Base-by-base conservation (phyloP, 1,284 basidiomycete species). In the Pseudozyma thailandica region DNA sequence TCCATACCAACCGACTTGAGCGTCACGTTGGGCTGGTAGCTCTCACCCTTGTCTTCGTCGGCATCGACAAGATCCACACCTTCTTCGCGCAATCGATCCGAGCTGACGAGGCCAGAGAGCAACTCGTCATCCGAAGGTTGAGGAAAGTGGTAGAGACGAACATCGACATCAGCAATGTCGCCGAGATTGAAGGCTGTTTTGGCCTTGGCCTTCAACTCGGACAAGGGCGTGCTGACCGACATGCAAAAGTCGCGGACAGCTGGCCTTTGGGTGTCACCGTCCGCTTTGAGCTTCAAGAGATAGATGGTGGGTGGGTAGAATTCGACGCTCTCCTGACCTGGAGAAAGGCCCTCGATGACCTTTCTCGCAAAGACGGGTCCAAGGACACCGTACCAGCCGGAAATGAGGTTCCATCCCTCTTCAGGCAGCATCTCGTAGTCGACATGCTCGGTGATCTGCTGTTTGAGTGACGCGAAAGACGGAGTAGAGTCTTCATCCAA, bases 391-490 rank as follows among this genome's bases (percentile, higher is more conserved):
- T 93, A 94, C 90, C 91, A 92, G 44, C 85, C 73, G 2, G 86
- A 83, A 35, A 97, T 87, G 21, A 87, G 85, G 21, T 86, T 80
- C 93, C 92, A 96, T 6, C 89, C 89, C 25, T 87, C 85, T 53
- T 86, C 85, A 0, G 92, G 91, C 4, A 97, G 85, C 76, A 89
- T 91, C 78, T 92, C 90, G 57, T 91, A 89, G 79, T 96, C 90
- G 23, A 90, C 85, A 26, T 88, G 88, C 78, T 94, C 91, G 30
- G 85, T 76, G 23, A 90, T 81, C 25, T 84, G 79, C 4, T 73
- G 56, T 37, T 56, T 62, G 45, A 84, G 63, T 28, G 55, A 46
- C 31, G 78, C 73, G 21, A 75, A 58, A 8, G 53, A 39, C 15
- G 58, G 56, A 23, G 48, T 57, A 15, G 59, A 56, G 3, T 55